Evolutionary conservation across 306 rosid species (phyloP).

Genomic region (Prinsepia uniflora): DNA sequence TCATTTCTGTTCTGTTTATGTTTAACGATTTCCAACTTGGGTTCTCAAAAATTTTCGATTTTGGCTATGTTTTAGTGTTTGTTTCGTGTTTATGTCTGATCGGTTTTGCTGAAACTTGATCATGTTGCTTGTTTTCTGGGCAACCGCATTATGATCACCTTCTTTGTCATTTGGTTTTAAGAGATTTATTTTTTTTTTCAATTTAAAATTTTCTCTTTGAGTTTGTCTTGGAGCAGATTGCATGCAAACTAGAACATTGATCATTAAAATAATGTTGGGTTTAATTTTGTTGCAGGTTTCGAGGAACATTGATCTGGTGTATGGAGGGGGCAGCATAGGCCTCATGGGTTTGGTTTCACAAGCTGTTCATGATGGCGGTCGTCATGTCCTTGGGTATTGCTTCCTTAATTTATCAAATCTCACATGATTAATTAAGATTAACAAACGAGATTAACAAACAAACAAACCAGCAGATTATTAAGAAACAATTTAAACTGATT

Average conservation of each 20-base stretch:
- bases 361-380: conserved; percentile 99
- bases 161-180: conserved; percentile 34
- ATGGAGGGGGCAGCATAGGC: conserved; percentile 99
- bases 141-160: conserved; percentile 36
- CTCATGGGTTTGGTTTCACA: conserved; percentile 97
- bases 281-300: conserved; percentile 58
- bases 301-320: conserved; percentile 91
- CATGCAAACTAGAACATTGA: conserved; percentile 8
- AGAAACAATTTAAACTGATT: conserved; percentile 40
- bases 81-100: conserved; percentile 9
- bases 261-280: too few relatives aligned
- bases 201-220: not conserved
- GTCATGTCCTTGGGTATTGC: conserved; percentile 88
- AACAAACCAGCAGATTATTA: conserved; percentile 25
- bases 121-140: conserved; percentile 23
- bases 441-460: not conserved
- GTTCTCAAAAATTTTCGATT: conserved; percentile 2
- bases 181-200: not conserved
- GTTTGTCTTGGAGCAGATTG: conserved; percentile 16
- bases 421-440: not conserved
- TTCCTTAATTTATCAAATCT: conserved; percentile 15
- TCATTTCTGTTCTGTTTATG: too few relatives aligned
- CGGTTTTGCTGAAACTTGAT: conserved; percentile 8
- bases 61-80: not conserved
- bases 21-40: conserved; percentile 3